Conservation (phyloP, 139 green algal genomes). For the Tetradesmus obliquus region DNA sequence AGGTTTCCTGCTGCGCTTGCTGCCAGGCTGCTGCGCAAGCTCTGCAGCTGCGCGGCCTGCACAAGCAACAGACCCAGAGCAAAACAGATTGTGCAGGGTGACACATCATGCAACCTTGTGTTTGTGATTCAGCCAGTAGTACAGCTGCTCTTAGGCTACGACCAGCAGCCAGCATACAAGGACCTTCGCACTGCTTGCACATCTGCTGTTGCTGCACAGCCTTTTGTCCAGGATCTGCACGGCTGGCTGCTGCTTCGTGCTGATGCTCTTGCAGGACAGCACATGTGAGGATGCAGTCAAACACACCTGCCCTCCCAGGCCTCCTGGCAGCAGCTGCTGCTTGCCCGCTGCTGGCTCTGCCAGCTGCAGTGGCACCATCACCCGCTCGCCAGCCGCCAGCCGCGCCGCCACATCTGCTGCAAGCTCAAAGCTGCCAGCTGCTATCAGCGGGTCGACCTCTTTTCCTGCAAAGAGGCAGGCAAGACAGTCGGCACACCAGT, state of each 20-base stretch:
- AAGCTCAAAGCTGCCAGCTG: not conserved
- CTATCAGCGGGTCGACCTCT: conserved; percentile 32
- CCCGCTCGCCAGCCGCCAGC: not conserved
- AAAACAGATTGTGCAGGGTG: not conserved
- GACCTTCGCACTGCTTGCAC: too few species aligned
- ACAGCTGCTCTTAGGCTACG: too few species aligned
- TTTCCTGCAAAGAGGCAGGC: not conserved
- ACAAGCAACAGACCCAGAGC: not conserved
- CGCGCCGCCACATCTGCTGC: not conserved
- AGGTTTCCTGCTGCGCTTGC: not conserved
- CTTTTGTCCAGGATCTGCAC: too few species aligned
- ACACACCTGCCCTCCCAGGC: conserved; percentile 23
- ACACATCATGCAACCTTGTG: too few species aligned
- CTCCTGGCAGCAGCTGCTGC: conserved; percentile 16
- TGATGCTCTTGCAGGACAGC: not conserved
- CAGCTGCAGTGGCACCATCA: conserved; percentile 15
- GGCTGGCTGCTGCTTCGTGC: not conserved
- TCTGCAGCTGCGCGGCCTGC: conserved; percentile 41
- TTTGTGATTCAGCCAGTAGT: too few species aligned
- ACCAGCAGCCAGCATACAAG: too few species aligned
- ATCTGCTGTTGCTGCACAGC: too few species aligned
- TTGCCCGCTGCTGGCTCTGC: not conserved
- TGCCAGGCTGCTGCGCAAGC: conserved; percentile 19
- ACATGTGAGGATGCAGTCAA: not conserved
- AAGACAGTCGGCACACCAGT: too few species aligned